A percentile compares a stretch with the other conserved stretches of the same genome.
Conservation (phyloP, 2,329 filamentous ascomycete genomes). For the Pseudohalonectria lignicola region DNA sequence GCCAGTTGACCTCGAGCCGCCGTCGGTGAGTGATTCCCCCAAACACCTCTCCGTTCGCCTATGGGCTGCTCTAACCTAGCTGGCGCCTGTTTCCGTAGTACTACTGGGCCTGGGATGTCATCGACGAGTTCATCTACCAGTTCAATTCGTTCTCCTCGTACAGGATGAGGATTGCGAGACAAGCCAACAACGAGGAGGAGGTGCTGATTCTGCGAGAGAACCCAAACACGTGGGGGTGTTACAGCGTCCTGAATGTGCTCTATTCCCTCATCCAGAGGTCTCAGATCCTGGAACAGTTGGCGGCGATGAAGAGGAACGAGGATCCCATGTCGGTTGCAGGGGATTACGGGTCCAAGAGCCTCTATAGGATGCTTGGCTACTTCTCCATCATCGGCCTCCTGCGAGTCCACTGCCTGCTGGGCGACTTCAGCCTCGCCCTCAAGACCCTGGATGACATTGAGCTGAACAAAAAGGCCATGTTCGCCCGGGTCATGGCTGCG, state of each 20-base stretch:
- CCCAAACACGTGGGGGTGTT: constrained; percentile 98
- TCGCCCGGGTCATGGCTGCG: constrained; percentile 96
- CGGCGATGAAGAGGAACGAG: constrained; percentile 87
- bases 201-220: constrained; percentile 86
- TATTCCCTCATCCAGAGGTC: constrained; percentile 98
- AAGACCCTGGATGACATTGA: constrained; percentile 99
- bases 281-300: constrained; percentile 95
- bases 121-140: constrained; percentile 99
- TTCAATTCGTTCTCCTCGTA: constrained; percentile 99
- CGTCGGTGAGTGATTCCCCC: constrained; percentile 58
- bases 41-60: neutral
- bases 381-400: constrained; percentile 98
- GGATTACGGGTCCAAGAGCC: constrained; percentile 85
- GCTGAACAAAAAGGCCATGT: constrained; percentile 99
- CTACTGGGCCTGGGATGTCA: constrained; percentile 99
- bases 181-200: constrained; percentile 82
- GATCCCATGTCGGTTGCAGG: constrained; percentile 81
- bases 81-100: constrained; percentile 46
- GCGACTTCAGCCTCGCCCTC: constrained; percentile 94
- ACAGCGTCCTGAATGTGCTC: constrained; percentile 96
- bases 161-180: constrained; percentile 79
- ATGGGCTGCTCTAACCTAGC: neutral
- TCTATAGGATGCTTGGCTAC: constrained; percentile 98
- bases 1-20: constrained; percentile 93
- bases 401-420: constrained; percentile 89